Evolutionary conservation across 176 grass and related monocot species (phyloP), one percentile per base, ranked within the genome.

Genomic region (Microstegium vimineum): DNA sequence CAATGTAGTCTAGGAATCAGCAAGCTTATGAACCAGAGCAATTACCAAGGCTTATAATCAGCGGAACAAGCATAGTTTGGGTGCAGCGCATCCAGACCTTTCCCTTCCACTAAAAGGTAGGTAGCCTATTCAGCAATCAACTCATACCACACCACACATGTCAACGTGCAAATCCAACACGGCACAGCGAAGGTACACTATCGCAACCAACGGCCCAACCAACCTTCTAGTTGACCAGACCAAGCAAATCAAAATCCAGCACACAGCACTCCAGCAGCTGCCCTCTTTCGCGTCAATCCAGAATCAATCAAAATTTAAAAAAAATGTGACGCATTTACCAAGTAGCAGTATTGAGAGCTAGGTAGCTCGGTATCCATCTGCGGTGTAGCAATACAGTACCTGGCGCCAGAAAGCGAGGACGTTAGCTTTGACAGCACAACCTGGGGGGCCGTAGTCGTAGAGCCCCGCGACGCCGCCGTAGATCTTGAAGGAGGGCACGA

Each of bases 401-500:
- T 97, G 91, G 14, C 94, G 89, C 94, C 94, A 97, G 87, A 78
- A 97, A 68, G 87, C 76, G 62, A 97, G 92, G 36, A 97, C 85
- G 79, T 97, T 97, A 62, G 94, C 81, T 80, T 97, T 97, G 41
- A 97, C 87, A 47, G 90, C 80, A 65, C 94, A 97, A 0, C 94
- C 94, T 30, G 92, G 94, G 1, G 91, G 94, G 0, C 90, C 94
- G 74, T 97, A 97, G 85, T 97, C 92, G n/a, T 94, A 97, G 28
- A 97, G 85, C 12, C 94, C 94, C 26, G 94, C 94, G 59, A 97
- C 94, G 30, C 94, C 94, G 56, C 94, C 87, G 75, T 97, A 97
- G 77, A 97, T 97, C 90, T 97, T 97, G 87, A 94, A 97, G 56
- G 94, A 94, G 11, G 92, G 92, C 43, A 94, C 85, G 85, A 90